These are phyloP conservation scores for Solanum chacoense DNA, from an alignment of 305 asterid genomes.

Conservation along the genomic window DNA sequence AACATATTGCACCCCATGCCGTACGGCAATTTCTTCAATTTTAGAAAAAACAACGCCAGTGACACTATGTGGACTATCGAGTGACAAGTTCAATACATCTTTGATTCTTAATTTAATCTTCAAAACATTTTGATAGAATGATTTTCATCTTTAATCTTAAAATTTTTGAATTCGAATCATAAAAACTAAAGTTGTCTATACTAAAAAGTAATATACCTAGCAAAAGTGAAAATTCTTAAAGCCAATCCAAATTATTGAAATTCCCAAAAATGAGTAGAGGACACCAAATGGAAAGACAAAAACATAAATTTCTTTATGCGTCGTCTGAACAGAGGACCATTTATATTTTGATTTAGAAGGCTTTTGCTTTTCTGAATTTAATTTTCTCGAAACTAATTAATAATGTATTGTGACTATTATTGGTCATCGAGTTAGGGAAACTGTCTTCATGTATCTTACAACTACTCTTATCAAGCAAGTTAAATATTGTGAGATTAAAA, in stretches of 20 bases:
- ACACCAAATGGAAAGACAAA: not conserved
- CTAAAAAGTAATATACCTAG: not conserved
- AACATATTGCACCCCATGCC: not conserved
- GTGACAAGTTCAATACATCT: not conserved
- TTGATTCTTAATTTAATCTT: not conserved
- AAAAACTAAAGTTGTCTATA: not conserved
- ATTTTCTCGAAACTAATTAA: not conserved
- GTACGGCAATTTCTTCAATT: not conserved
- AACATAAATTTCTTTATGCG: not conserved
- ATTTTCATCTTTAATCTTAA: not conserved
- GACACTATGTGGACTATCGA: not conserved
- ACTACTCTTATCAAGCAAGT: not conserved
- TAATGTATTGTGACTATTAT: not conserved
- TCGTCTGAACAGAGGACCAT: not conserved
- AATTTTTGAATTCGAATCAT: rapidly evolving
- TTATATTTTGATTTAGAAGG: not conserved
- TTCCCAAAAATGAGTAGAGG: not conserved
- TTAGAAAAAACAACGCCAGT: not conserved
- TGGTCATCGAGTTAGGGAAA: not conserved
- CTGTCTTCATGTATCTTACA: not conserved
- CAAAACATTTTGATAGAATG: not conserved
- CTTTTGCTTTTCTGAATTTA: not conserved
- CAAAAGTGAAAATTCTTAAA: no score
- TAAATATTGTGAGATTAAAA: not conserved
- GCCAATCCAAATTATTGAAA: no score